These are phyloP conservation scores for Sequoia sempervirens DNA, from an alignment of 75 land plant species.

Conservation along the genomic window DNA sequence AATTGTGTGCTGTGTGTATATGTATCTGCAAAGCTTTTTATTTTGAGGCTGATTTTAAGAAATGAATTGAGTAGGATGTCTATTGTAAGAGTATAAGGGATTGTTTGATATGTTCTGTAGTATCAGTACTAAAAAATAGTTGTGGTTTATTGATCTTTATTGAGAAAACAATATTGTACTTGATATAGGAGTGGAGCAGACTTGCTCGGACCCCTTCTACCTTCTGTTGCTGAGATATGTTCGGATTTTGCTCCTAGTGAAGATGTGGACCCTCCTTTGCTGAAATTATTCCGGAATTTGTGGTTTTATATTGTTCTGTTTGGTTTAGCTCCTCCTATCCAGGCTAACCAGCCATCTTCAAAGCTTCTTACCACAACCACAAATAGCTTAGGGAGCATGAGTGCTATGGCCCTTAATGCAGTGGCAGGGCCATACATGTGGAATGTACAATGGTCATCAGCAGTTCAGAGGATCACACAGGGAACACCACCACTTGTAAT, in stretches of 20 bases:
- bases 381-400: constrained; percentile 66
- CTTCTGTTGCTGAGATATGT: constrained; percentile 98
- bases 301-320: constrained; percentile 98
- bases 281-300: constrained; percentile 88
- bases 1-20: not conserved
- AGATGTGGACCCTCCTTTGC: constrained; percentile 71
- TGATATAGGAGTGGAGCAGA: constrained; percentile 92
- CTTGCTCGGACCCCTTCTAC: constrained; percentile 91
- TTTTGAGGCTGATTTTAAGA: not conserved
- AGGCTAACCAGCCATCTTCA: constrained; percentile 36
- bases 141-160: not conserved
- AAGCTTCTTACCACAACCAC: constrained; percentile 49
- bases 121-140: not conserved
- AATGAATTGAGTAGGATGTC: not conserved
- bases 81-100: not conserved
- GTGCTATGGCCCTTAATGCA: constrained; percentile 71
- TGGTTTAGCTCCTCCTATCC: constrained; percentile 96
- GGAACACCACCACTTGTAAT: constrained; percentile 96
- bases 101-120: not conserved
- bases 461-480: constrained; percentile 76
- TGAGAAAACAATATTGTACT: not conserved
- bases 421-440: constrained; percentile 89
- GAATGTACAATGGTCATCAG: constrained; percentile 78
- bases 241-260: constrained; percentile 76
- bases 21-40: not conserved